These are phyloP conservation scores for Dendrobium officinale DNA, from an alignment of 106 monocot species.

Conservation along the genomic window DNA sequence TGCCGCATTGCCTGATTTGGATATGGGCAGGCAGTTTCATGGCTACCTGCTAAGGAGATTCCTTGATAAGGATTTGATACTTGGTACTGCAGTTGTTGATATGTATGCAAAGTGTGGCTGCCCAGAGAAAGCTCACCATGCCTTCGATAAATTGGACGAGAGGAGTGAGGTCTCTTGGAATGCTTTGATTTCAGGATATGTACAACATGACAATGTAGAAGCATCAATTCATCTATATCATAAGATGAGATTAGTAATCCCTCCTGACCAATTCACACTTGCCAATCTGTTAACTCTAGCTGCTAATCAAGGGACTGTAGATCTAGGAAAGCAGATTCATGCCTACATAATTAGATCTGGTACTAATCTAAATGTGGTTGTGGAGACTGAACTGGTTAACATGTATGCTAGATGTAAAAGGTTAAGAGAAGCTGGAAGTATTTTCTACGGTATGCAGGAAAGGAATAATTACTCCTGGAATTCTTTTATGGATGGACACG, in stretches of 20 bases:
- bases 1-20: constrained; percentile 4
- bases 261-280: background rate
- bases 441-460: background rate
- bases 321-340: constrained; percentile 5
- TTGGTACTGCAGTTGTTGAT: constrained; percentile 17
- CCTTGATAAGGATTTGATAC: constrained; percentile 9
- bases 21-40: constrained; percentile 7
- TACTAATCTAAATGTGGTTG: background rate
- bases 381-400: constrained; percentile 2
- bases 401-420: constrained; percentile 5
- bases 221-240: constrained; percentile 3
- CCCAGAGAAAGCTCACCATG: constrained; percentile 7
- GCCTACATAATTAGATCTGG: background rate
- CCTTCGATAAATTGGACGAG: background rate
- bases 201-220: constrained; percentile 11
- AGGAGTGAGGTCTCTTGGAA: constrained; percentile 17
- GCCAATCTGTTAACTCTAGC: background rate
- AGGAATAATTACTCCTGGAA: constrained; percentile 5
- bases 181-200: constrained; percentile 20
- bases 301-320: background rate
- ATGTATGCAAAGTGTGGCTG: constrained; percentile 23
- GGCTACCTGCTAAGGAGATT: constrained; percentile 15
- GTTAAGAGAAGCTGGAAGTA: constrained; percentile 8
- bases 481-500: background rate
- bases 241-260: background rate